These are phyloP conservation scores for Globisporangium carolinianum DNA, from an alignment of 352 stramenopile genomes.

Conservation along the genomic window DNA sequence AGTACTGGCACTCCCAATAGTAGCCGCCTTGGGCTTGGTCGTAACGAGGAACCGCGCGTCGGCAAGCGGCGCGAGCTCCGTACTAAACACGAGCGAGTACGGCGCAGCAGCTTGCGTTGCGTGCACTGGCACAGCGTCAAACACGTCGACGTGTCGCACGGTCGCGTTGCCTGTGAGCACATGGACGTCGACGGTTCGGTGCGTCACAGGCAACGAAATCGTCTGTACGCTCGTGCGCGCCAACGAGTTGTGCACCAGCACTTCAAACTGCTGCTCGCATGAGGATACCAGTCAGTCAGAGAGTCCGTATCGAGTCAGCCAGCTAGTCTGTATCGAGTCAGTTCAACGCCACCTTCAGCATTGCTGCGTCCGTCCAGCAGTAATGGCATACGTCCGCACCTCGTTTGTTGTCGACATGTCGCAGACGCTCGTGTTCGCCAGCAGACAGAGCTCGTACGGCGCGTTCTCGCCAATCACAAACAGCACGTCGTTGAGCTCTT, in stretches of 20 bases:
- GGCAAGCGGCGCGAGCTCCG: conserved; percentile 46
- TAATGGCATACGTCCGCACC: conserved; percentile 9
- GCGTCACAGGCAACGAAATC: conserved; percentile 49
- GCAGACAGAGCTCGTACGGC: conserved; percentile 56
- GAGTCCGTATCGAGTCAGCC: background rate
- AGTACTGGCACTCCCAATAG: background rate
- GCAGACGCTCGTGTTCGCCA: conserved; percentile 91
- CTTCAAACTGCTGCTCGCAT: conserved; percentile 40
- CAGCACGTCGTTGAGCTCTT: conserved; percentile 67
- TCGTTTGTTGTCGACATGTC: conserved; percentile 58
- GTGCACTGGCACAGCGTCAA: conserved; percentile 47
- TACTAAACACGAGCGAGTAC: conserved; percentile 63
- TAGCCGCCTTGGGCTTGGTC: conserved; percentile 15
- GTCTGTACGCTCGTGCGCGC: conserved; percentile 49
- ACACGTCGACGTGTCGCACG: conserved; percentile 37
- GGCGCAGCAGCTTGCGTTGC: conserved; percentile 36
- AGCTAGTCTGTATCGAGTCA: background rate
- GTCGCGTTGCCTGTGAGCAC: conserved; percentile 28
- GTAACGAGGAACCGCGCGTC: conserved; percentile 47
- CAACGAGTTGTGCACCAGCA: conserved; percentile 67
- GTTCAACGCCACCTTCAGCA: background rate
- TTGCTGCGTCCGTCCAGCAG: too few species aligned
- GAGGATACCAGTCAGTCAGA: background rate
- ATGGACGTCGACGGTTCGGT: conserved; percentile 32
- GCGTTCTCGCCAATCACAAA: conserved; percentile 69